Conservation (phyloP, 2,329 filamentous ascomycete species). For the Xylariaceae sp. region DNA sequence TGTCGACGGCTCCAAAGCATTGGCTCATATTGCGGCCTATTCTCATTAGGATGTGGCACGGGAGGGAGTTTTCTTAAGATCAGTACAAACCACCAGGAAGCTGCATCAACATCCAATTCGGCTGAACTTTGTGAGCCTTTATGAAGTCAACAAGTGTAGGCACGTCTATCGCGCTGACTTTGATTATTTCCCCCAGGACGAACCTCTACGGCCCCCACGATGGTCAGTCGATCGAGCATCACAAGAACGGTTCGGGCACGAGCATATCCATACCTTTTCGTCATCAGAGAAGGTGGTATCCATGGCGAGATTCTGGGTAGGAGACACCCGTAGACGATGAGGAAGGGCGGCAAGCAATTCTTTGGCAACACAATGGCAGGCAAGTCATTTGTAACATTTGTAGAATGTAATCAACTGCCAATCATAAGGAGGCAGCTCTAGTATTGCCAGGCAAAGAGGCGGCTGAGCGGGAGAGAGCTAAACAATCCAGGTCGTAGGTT, state of each 20-base stretch:
- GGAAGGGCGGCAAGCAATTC: slow-evolving; percentile 26
- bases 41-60: slow-evolving; percentile 23
- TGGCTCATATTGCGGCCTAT: slow-evolving; percentile 45
- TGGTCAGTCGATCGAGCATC: slow-evolving; percentile 20
- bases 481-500: slow-evolving; percentile 16
- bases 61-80: slow-evolving; percentile 16
- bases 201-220: slow-evolving; percentile 42
- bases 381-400: slow-evolving; percentile 33
- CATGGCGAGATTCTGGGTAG: slow-evolving; percentile 33
- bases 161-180: slow-evolving; percentile 47
- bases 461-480: slow-evolving; percentile 18
- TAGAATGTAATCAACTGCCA: slow-evolving; percentile 18
- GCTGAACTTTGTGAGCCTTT: slow-evolving; percentile 36
- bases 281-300: slow-evolving; percentile 44
- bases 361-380: slow-evolving; percentile 27
- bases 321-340: slow-evolving; percentile 23
- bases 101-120: slow-evolving; percentile 46
- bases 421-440: slow-evolving; percentile 21
- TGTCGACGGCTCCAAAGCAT: slow-evolving; percentile 39
- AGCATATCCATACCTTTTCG: slow-evolving; percentile 44
- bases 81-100: slow-evolving; percentile 40
- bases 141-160: slow-evolving; percentile 44
- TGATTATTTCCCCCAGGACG: slow-evolving; percentile 54
- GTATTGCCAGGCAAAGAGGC: slow-evolving; percentile 23
- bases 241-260: background rate